These are phyloP conservation scores for Theobroma cacao DNA, from an alignment of 345 rosid species.

Conservation along the genomic window DNA sequence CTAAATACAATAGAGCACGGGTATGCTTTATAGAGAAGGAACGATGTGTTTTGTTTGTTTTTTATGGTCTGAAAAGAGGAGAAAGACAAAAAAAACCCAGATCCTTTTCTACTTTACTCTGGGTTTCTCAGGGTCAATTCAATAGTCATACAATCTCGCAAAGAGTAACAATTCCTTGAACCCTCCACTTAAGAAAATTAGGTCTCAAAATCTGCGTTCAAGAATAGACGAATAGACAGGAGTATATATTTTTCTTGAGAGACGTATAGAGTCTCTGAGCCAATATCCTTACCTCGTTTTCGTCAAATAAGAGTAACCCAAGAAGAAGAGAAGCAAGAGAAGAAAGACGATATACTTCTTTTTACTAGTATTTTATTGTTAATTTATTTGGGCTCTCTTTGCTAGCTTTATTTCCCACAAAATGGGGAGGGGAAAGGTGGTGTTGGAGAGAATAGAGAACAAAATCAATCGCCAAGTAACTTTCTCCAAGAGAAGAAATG, in stretches of 20 bases:
- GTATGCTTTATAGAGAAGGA: not conserved
- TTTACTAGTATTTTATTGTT: not conserved
- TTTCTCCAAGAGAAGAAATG: constrained; percentile 43
- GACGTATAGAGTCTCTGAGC: not conserved
- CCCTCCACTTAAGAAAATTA: not conserved
- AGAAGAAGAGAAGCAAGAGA: not conserved
- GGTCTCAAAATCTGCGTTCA: not conserved
- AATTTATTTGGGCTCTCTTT: no score
- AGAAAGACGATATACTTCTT: not conserved
- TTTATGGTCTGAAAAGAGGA: not conserved
- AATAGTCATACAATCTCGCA: not conserved
- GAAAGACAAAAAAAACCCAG: not conserved
- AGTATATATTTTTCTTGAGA: not conserved
- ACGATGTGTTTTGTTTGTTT: not conserved
- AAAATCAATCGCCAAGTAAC: constrained; percentile 44
- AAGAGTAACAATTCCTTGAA: not conserved
- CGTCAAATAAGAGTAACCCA: not conserved
- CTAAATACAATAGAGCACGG: not conserved
- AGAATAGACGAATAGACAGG: not conserved
- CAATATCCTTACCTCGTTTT: not conserved
- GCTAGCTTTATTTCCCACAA: not conserved
- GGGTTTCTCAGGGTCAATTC: not conserved
- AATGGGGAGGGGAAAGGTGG: constrained; percentile 51
- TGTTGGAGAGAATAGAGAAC: constrained; percentile 41
- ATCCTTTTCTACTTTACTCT: not conserved